These are phyloP conservation scores for Starmera dryadoides DNA, from an alignment of 805 yeast species.

Conservation along the genomic window DNA sequence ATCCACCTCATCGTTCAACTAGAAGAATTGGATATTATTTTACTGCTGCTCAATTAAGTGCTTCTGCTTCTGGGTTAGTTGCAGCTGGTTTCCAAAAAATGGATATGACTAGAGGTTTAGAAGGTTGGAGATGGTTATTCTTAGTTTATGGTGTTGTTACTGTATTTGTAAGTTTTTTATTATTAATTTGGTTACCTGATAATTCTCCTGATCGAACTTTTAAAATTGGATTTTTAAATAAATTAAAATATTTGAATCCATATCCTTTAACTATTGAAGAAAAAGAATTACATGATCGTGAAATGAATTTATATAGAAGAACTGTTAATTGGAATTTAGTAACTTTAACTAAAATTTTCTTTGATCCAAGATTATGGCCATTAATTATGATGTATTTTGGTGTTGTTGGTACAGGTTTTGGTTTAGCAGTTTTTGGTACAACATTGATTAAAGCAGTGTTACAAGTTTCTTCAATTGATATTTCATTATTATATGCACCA, in stretches of 20 bases:
- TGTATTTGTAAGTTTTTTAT: slow-evolving; percentile 49
- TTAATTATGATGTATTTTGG: slow-evolving; percentile 84
- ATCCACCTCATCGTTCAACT: slow-evolving; percentile 71
- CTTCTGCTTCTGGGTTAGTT: slow-evolving; percentile 83
- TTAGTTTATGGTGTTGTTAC: slow-evolving; percentile 71
- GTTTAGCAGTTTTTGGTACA: slow-evolving; percentile 79
- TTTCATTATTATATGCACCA: slow-evolving; percentile 78
- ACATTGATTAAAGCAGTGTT: slow-evolving; percentile 56
- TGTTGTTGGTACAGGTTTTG: slow-evolving; percentile 87
- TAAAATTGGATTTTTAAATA: slow-evolving; percentile 5
- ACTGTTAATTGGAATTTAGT: slow-evolving; percentile 47
- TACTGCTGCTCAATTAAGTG: slow-evolving; percentile 88
- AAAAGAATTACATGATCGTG: slow-evolving; percentile 46
- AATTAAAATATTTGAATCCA: slow-evolving; percentile 14
- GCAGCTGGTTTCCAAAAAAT: slow-evolving; percentile 84
- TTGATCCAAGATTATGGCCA: slow-evolving; percentile 73
- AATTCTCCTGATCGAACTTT: slow-evolving; percentile 11
- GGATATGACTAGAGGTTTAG: slow-evolving; percentile 60
- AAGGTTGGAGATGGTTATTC: slow-evolving; percentile 88
- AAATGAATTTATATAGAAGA: slow-evolving; percentile 47
- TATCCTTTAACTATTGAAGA: slow-evolving; percentile 51
- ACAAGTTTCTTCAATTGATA: slow-evolving; percentile 58
- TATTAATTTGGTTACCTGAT: slow-evolving; percentile 85
- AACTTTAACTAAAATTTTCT: slow-evolving; percentile 47
- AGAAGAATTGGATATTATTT: slow-evolving; percentile 81